A percentile compares a stretch with the other conserved stretches of the same genome.
Conservation (phyloP, 139 green algal species). For the Chlorella sp. region DNA sequence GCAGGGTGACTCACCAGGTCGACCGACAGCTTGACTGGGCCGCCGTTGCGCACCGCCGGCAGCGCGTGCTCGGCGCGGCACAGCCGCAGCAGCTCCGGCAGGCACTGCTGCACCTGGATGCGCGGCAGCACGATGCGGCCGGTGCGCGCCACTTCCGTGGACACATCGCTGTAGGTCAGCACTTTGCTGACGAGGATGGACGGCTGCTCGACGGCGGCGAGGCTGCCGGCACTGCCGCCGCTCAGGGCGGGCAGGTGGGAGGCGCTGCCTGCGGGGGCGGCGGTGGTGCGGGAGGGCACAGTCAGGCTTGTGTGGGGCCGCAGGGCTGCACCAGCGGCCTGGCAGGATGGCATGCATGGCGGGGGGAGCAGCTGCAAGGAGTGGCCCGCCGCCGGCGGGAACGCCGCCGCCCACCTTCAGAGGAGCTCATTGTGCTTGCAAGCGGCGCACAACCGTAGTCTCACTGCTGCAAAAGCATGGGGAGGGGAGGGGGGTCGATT, state of each 20-base stretch:
- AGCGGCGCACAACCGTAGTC: no score
- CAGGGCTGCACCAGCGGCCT: no score
- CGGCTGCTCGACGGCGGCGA: not conserved
- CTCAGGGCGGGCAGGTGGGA: not conserved
- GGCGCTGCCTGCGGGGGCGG: constrained; percentile 2
- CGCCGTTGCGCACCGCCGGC: not conserved
- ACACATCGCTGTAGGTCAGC: constrained; percentile 41
- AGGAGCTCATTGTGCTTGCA: no score
- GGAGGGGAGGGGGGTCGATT: no score
- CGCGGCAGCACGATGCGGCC: constrained; percentile 41
- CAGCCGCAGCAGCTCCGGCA: constrained; percentile 26
- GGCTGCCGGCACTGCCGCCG: not conserved
- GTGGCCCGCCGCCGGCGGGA: no score
- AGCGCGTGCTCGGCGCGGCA: constrained; percentile 14
- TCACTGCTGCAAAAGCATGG: no score
- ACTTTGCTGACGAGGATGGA: constrained; percentile 25
- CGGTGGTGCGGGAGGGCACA: not conserved
- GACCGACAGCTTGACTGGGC: constrained; percentile 15
- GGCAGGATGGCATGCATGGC: no score
- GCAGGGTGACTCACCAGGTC: not conserved
- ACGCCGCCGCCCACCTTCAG: no score
- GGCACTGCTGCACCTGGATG: constrained; percentile 33
- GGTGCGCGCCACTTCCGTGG: constrained; percentile 23
- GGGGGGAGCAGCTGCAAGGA: no score
- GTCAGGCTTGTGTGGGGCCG: no score